Base-by-base conservation (phyloP, 2,329 filamentous ascomycete species). In the Pseudopithomyces maydicus region DNA sequence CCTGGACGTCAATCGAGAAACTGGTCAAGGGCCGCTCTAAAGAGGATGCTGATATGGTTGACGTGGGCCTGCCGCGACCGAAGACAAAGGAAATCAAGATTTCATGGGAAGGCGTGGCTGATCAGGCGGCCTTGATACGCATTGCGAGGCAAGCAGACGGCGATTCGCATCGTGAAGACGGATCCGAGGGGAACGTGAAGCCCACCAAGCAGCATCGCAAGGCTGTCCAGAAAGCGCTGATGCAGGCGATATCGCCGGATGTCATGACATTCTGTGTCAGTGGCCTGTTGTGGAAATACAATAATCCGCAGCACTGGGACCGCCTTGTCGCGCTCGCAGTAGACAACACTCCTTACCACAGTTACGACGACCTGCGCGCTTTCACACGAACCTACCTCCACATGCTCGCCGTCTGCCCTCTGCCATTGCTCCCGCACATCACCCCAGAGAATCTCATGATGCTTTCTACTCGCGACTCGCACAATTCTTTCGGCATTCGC, bases 401-500 rank as follows among this genome's bases (percentile, higher is more conserved):
- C 36, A 76, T 82, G 10, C 66, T 77, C 7, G 69, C 75, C 4
- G 65, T 79, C 11, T 66, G 80, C 0, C 79, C 80, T 0, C 17
- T 62, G 0, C 55, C 67, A 0, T 68, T 81, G 0, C 67, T 79
- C 6, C 58, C 64, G 0, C 62, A 66, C 35, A 59, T 76, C 42
- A 80, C 74, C 0, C 57, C 72, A 0, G 63, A 71, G 12, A 70
- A 72, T 0, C 71, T 79, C 20, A 67, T 73, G 22, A 61, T 65
- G 6, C 64, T 80, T 23, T 73, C 74, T 11, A 63, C 68, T 3
- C 77, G 78, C 15, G 78, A 78, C 55, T 77, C 75, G 32, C 79
- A 81, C 61, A 82, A 82, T 57, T 74, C 77, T 1, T 82, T 82
- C 56, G 80, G 80, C 29, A 79, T 82, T 42, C 75, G 77, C 6